Evolutionary conservation across 495 filamentous ascomycete species (phyloP).

Genomic region (Sporormia fimetaria): DNA sequence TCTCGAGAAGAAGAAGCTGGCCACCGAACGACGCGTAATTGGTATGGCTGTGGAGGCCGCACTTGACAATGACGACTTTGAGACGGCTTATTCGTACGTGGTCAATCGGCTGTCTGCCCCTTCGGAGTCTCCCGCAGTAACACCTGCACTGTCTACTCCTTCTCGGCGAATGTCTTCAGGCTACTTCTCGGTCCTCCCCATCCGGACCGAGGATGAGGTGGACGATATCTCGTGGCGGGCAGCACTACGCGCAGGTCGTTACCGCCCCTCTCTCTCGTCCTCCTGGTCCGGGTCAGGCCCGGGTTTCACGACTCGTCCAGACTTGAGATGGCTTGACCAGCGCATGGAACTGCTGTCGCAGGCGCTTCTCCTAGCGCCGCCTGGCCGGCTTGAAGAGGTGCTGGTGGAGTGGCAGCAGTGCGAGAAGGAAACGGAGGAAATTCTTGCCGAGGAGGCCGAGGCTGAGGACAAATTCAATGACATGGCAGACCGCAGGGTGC

Average conservation of each 20-base stretch:
- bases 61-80: constrained; percentile 79
- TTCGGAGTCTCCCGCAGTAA: constrained; percentile 1
- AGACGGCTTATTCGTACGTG: constrained; percentile 93
- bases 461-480: constrained; percentile 52
- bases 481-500: constrained; percentile 38
- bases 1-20: constrained; percentile 26
- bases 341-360: constrained; percentile 84
- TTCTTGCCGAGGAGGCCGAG: constrained; percentile 58
- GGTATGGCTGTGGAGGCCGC: constrained; percentile 85
- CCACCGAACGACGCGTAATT: constrained; percentile 56
- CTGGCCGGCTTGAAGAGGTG: constrained; percentile 69
- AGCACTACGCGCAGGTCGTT: constrained; percentile 76
- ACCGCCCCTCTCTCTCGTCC: constrained; percentile 41
- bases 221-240: constrained; percentile 90
- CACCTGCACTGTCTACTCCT: constrained; percentile 3
- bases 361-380: constrained; percentile 69
- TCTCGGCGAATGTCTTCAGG: constrained; percentile 7
- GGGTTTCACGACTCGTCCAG: constrained; percentile 35
- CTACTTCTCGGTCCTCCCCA: constrained; percentile 3
- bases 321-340: constrained; percentile 60
- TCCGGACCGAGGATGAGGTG: constrained; percentile 25
- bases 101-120: constrained; percentile 47
- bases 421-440: constrained; percentile 69
- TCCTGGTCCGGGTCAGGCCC: constrained; percentile 35
- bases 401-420: constrained; percentile 72